Evolutionary conservation across 768 basidiomycete species (phyloP).

Genomic region (Epithele typhae): DNA sequence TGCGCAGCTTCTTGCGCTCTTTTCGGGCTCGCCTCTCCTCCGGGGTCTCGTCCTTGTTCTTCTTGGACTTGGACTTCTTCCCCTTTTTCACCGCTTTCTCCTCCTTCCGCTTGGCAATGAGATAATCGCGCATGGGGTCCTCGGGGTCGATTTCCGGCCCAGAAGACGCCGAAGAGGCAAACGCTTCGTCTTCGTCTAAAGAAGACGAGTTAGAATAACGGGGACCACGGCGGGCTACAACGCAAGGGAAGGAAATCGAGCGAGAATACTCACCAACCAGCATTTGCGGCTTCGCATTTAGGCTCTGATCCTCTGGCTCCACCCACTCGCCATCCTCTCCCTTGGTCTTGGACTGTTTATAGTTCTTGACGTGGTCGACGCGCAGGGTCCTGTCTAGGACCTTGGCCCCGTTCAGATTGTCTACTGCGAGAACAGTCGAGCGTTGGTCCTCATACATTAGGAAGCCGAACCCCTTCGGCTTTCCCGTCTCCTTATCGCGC

Average conservation of each 20-base stretch:
- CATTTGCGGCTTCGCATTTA: constrained; percentile 82
- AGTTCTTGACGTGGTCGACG: constrained; percentile 90
- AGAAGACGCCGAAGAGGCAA: constrained; percentile 64
- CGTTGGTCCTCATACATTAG: constrained; percentile 99
- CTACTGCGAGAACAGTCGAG: constrained; percentile 92
- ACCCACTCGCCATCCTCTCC: constrained; percentile 81
- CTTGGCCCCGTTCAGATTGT: constrained; percentile 95
- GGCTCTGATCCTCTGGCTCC: constrained; percentile 78
- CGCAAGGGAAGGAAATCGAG: constrained; percentile 25
- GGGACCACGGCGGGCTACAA: too few relatives aligned
- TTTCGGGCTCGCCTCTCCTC: constrained; percentile 76
- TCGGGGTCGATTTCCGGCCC: constrained; percentile 82
- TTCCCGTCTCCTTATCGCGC: constrained; percentile 89
- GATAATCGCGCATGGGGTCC: constrained; percentile 96
- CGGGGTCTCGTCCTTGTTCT: constrained; percentile 71
- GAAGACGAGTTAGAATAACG: not conserved
- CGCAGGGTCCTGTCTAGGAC: constrained; percentile 83
- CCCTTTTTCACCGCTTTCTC: constrained; percentile 53
- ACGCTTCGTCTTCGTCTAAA: constrained; percentile 47
- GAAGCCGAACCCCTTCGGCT: constrained; percentile 89
- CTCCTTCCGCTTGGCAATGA: constrained; percentile 71
- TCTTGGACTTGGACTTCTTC: constrained; percentile 68
- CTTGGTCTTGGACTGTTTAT: constrained; percentile 80
- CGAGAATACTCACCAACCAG: constrained; percentile 39
- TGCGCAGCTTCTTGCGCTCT: constrained; percentile 70